A percentile compares a stretch with the other conserved stretches of the same genome.
phyloP scores from a whole-genome alignment of 1,284 basidiomycete genomes.

The Boletus semigastroideus region DNA sequence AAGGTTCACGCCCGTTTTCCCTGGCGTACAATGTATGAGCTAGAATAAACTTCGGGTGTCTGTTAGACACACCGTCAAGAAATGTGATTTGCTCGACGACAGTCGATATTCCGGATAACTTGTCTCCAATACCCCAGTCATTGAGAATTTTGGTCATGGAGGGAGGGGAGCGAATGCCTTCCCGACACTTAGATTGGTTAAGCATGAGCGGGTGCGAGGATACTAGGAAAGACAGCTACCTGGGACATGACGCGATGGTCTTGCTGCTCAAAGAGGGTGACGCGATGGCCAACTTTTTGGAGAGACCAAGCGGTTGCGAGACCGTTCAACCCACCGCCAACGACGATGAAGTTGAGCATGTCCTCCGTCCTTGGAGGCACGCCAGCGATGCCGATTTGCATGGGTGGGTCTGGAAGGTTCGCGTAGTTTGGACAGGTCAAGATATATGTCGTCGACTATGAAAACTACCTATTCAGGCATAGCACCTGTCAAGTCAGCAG shows the following conservation, averaged over 20 bases:
- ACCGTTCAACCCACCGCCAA: conserved; percentile 43
- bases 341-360: conserved; percentile 34
- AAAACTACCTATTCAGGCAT: no score
- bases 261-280: conserved; percentile 41
- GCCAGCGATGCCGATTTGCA: conserved; percentile 9
- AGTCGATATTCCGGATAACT: conserved; percentile 31
- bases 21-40: conserved; percentile 16
- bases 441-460: no score
- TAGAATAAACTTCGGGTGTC: not conserved
- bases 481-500: no score
- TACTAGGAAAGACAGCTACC: conserved; percentile 23
- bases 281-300: conserved; percentile 42
- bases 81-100: conserved; percentile 35
- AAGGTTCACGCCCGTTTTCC: conserved; percentile 36
- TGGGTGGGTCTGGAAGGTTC: not conserved
- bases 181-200: not conserved
- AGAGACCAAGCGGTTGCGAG: conserved; percentile 45
- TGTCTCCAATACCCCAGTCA: conserved; percentile 42
- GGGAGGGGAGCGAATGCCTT: conserved; percentile 33
- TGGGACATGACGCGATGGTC: conserved; percentile 26
- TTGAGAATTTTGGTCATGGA: conserved; percentile 46
- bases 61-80: conserved; percentile 15
- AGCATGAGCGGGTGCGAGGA: not conserved
- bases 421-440: no score
- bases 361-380: conserved; percentile 22